Evolutionary conservation across 768 basidiomycete genomes (phyloP).

Genomic region (Pulveroboletus sp.): DNA sequence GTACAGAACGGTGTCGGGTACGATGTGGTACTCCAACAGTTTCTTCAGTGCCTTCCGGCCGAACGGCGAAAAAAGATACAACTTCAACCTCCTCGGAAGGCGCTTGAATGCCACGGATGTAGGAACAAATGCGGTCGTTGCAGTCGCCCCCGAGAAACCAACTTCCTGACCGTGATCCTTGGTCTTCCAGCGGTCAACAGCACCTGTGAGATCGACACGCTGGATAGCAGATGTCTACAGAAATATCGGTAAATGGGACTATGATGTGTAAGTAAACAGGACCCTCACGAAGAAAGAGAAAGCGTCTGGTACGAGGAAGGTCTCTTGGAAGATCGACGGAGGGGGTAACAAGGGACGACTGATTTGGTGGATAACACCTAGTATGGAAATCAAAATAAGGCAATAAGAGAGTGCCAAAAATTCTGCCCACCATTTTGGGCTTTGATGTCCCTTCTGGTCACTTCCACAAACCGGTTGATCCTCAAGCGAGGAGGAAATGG

Average conservation of each 20-base stretch:
- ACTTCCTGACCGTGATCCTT: neutral
- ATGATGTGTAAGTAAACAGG: neutral
- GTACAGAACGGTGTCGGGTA: slow-evolving; percentile 3
- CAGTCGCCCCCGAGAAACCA: slow-evolving; percentile 2
- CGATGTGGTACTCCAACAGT: slow-evolving; percentile 12
- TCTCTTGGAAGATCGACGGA: slow-evolving; percentile 12
- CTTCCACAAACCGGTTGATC: slow-evolving; percentile 13
- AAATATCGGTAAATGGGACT: neutral
- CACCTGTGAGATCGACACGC: slow-evolving; percentile 7
- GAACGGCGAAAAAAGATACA: slow-evolving; percentile 12
- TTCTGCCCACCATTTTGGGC: slow-evolving; percentile 5
- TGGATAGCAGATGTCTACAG: slow-evolving; percentile 12
- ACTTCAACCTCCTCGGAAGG: slow-evolving; percentile 7
- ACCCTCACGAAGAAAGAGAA: slow-evolving; percentile 12
- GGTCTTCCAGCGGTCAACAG: slow-evolving; percentile 1
- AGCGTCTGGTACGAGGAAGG: slow-evolving; percentile 3
- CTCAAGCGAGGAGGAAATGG: slow-evolving; percentile 32
- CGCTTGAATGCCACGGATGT: slow-evolving; percentile 5
- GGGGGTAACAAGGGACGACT: slow-evolving; percentile 9
- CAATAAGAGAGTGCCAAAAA: neutral
- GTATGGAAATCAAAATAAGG: neutral
- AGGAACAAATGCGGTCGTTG: slow-evolving; percentile 7
- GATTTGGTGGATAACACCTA: slow-evolving; percentile 14
- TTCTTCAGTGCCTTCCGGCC: slow-evolving; percentile 11
- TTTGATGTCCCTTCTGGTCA: slow-evolving; percentile 8